A percentile compares a stretch with the other conserved stretches of the same genome.
phyloP scores from a whole-genome alignment of 2,329 filamentous ascomycete species.

The Sclerotiophoma versabilis region DNA sequence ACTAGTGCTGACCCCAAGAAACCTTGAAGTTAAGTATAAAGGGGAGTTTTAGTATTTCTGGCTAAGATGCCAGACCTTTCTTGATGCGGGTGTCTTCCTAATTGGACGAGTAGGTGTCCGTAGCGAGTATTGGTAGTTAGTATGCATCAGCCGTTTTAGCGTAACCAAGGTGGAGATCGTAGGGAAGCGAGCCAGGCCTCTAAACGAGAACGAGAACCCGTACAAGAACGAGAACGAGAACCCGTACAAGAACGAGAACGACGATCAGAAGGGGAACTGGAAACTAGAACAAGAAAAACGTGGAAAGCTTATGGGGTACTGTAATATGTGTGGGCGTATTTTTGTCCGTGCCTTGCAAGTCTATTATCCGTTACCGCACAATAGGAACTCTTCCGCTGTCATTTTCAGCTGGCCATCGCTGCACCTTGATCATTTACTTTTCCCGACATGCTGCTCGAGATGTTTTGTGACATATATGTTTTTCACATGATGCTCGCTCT shows the following conservation, averaged over 20 bases:
- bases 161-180: background rate
- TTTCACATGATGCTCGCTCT: conserved; percentile 14
- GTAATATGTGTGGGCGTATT: background rate
- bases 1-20: no score
- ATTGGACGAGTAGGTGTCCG: no score
- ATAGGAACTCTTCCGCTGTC: background rate
- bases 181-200: background rate
- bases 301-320: no score
- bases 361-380: background rate
- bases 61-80: no score
- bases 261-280: no score
- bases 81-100: no score
- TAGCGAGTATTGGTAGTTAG: background rate
- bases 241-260: background rate
- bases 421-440: conserved; percentile 2
- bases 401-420: conserved; percentile 22
- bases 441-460: conserved; percentile 21
- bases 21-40: no score
- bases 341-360: background rate
- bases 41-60: no score
- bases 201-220: background rate
- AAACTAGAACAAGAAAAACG: no score
- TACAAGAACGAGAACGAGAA: background rate
- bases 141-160: background rate
- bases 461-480: conserved; percentile 23